A percentile compares a stretch with the other conserved stretches of the same genome.
These are phyloP conservation scores for Saccharomyces hybrid DNA, from an alignment of 1,139 yeast species.

Conservation along the genomic window DNA sequence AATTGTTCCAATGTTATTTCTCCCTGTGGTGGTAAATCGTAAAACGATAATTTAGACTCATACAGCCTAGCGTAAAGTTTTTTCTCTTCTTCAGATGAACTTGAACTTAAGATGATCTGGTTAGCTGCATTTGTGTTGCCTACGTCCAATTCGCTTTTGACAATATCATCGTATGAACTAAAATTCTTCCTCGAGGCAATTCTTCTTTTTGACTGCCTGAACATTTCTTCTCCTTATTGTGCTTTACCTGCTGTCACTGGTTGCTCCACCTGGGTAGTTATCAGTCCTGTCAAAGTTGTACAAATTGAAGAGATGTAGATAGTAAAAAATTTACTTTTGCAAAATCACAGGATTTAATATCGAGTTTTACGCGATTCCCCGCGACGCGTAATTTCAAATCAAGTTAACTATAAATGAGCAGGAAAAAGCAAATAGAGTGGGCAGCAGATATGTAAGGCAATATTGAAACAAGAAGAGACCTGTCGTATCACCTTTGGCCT, in stretches of 20 bases:
- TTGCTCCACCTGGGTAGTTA: neutral
- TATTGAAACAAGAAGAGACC: neutral
- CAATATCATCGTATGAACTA: slow-evolving; percentile 31
- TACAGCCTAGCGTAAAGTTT: slow-evolving; percentile 28
- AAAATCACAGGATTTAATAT: neutral
- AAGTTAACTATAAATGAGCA: neutral
- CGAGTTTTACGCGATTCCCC: neutral
- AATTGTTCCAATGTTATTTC: slow-evolving; percentile 89
- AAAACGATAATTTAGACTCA: slow-evolving; percentile 39
- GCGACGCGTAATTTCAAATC: neutral
- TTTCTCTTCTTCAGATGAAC: slow-evolving; percentile 23
- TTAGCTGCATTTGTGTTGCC: slow-evolving; percentile 3
- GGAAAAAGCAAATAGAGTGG: neutral
- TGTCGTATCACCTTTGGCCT: neutral
- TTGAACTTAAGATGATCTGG: slow-evolving; percentile 12
- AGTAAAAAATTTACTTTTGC: neutral
- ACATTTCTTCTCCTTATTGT: slow-evolving; percentile 38
- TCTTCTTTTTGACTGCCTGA: slow-evolving; percentile 67
- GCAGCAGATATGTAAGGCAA: neutral
- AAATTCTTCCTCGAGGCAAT: slow-evolving; percentile 70
- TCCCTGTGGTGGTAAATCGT: slow-evolving; percentile 64
- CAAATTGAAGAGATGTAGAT: neutral
- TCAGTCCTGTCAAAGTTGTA: neutral
- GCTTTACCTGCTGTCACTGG: neutral
- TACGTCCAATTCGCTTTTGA: slow-evolving; percentile 5